Conservation (phyloP, 2,329 filamentous ascomycete genomes). For the Neofusicoccum ribis region DNA sequence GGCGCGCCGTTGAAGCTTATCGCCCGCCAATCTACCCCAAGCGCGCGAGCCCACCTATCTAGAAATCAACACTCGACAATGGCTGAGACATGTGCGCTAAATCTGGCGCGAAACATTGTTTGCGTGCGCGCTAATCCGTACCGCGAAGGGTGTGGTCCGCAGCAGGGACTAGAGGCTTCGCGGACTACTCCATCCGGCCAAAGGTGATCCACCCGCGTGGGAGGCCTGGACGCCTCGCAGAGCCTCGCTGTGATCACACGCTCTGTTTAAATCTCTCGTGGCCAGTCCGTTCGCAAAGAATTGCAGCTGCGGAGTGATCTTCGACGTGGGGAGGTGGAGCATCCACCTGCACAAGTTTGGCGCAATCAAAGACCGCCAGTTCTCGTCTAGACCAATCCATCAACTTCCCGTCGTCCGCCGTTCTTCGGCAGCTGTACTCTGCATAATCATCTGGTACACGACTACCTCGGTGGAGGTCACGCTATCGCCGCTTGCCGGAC, state of each 20-base stretch:
- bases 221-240: slow-evolving; percentile 4
- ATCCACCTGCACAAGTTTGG: too few species aligned
- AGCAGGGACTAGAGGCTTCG: background rate
- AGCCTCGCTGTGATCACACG: background rate
- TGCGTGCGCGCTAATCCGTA: background rate
- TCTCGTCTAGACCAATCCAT: background rate
- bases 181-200: background rate
- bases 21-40: background rate
- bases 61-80: too few species aligned
- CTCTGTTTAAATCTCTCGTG: background rate
- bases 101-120: background rate
- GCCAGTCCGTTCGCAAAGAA: too few species aligned
- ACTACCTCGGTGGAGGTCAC: too few species aligned
- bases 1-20: slow-evolving; percentile 2
- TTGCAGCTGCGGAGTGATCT: too few species aligned
- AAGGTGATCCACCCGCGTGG: background rate
- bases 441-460: too few species aligned
- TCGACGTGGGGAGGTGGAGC: too few species aligned
- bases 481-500: background rate
- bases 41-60: background rate
- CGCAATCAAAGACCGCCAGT: too few species aligned
- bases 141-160: too few species aligned
- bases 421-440: background rate
- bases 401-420: background rate
- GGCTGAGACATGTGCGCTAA: background rate